Conservation (phyloP, 2,329 filamentous ascomycete species). For the Trichophyton rubrum region DNA sequence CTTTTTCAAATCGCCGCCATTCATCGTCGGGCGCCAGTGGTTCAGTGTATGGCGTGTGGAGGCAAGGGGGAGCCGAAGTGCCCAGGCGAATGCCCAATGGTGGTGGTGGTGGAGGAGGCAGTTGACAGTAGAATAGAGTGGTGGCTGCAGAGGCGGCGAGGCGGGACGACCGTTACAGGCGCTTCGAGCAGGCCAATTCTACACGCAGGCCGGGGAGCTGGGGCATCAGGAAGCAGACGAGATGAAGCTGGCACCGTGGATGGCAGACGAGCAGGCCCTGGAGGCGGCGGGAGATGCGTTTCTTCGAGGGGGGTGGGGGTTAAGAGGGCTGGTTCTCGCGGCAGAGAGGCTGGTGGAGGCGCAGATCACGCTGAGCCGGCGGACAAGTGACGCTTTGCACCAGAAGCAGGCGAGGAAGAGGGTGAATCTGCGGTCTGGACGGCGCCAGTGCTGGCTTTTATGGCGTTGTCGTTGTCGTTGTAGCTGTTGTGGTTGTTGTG, state of each 20-base stretch:
- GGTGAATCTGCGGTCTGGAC: no score
- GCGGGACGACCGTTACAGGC: neutral
- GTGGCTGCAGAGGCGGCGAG: neutral
- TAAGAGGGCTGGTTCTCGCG: no score
- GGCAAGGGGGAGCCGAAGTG: neutral
- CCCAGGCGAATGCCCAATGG: neutral
- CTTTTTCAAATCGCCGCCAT: constrained; percentile 52
- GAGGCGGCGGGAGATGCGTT: no score
- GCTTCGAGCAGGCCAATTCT: neutral
- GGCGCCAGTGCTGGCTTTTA: no score
- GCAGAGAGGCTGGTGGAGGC: constrained; percentile 11
- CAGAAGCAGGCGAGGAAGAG: no score
- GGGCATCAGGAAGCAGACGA: constrained; percentile 8
- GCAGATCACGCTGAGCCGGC: constrained; percentile 2
- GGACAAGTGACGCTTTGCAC: no score
- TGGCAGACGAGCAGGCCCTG: neutral
- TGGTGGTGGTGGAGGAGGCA: neutral
- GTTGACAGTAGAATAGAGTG: no score
- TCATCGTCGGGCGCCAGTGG: constrained; percentile 33
- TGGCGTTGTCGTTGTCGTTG: neutral
- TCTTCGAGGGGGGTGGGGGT: constrained; percentile 2
- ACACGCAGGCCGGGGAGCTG: neutral
- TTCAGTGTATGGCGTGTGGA: neutral
- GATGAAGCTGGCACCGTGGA: constrained; percentile 11
- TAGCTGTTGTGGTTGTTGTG: neutral